Conservation (phyloP, 768 basidiomycete genomes). For the Boletellus sp. region DNA sequence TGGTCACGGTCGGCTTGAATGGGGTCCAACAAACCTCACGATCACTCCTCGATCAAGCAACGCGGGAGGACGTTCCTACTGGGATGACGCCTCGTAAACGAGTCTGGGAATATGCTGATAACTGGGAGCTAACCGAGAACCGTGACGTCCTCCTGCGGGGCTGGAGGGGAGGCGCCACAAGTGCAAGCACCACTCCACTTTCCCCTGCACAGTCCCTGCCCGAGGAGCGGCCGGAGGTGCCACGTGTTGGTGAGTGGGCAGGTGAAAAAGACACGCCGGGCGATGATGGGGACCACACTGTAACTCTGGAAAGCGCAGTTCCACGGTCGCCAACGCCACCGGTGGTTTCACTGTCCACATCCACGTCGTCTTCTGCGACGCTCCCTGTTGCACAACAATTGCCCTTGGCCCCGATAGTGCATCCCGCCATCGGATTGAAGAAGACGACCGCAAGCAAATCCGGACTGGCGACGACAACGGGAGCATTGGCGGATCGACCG, state of each 20-base stretch:
- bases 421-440: conserved; percentile 15
- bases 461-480: conserved; percentile 19
- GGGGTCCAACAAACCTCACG: conserved; percentile 49
- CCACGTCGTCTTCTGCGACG: conserved; percentile 37
- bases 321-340: conserved; percentile 21
- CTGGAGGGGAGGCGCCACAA: conserved; percentile 40
- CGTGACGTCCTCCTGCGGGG: conserved; percentile 57
- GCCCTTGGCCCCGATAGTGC: background rate
- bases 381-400: conserved; percentile 19
- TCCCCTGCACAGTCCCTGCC: conserved; percentile 37
- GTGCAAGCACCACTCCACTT: conserved; percentile 35
- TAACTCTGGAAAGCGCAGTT: conserved; percentile 7
- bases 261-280: conserved; percentile 25
- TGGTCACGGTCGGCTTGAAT: conserved; percentile 42
- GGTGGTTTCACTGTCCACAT: conserved; percentile 34
- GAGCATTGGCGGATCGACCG: conserved; percentile 31
- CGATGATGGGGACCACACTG: conserved; percentile 20
- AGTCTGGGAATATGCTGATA: conserved; percentile 61
- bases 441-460: conserved; percentile 21
- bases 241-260: conserved; percentile 11
- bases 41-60: conserved; percentile 53
- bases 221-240: conserved; percentile 22
- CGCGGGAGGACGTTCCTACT: conserved; percentile 60
- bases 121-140: conserved; percentile 67
- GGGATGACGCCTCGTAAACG: conserved; percentile 79